Evolutionary conservation across 345 rosid genomes (phyloP).

Genomic region (Citrus glauca): DNA sequence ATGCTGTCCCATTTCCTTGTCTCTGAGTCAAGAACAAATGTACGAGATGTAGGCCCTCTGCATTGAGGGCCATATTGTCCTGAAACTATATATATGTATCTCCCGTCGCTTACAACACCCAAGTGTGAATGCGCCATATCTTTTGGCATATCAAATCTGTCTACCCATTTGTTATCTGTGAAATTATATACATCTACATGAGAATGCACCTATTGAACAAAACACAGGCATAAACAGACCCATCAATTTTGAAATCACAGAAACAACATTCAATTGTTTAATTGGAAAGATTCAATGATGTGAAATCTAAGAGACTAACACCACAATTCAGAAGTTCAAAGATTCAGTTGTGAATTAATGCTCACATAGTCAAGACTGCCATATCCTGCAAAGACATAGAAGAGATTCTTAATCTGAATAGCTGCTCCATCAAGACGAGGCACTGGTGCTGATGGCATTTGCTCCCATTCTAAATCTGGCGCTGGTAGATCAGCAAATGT

Average conservation of each 20-base stretch:
- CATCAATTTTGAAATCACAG: not conserved
- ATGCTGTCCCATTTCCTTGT: constrained; percentile 56
- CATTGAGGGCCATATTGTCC: constrained; percentile 88
- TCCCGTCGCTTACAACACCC: constrained; percentile 70
- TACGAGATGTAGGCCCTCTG: constrained; percentile 50
- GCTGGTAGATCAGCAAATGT: constrained; percentile 79
- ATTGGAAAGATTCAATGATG: not conserved
- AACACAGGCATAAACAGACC: not conserved
- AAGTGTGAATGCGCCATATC: constrained; percentile 86
- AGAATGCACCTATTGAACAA: constrained; percentile 59
- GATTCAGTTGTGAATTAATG: not conserved
- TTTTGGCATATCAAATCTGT: constrained; percentile 53
- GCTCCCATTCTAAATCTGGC: constrained; percentile 70
- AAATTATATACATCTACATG: constrained; percentile 81
- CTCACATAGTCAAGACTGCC: constrained; percentile 58
- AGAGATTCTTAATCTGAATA: constrained; percentile 59
- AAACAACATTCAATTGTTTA: not conserved
- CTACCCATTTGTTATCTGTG: constrained; percentile 59
- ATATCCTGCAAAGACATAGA: constrained; percentile 73
- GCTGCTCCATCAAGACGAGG: constrained; percentile 85
- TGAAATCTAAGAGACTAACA: not conserved
- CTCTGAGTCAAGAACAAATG: constrained; percentile 55
- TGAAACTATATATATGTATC: constrained; percentile 61
- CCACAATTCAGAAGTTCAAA: not conserved
- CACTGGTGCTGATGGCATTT: constrained; percentile 76